Conservation (phyloP, 108 stramenopile genomes). For the Cyclostephanos tholiformis region DNA sequence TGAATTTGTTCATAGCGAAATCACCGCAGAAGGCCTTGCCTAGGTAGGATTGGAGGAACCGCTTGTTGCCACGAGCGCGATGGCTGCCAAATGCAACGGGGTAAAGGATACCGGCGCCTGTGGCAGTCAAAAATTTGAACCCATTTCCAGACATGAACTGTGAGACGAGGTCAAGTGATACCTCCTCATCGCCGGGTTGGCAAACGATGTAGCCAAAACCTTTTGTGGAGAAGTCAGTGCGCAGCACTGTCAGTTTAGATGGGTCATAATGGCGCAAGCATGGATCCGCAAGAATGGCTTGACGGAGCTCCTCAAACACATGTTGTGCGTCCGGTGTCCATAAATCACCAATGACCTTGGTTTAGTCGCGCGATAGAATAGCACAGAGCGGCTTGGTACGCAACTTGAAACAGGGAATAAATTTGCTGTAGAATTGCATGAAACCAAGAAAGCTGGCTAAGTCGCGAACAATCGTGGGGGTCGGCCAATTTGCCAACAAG, state of each 20-base stretch:
- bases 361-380: background rate
- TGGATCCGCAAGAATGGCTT: slow-evolving; percentile 13
- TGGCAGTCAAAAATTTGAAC: background rate
- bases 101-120: too few relatives aligned
- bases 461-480: slow-evolving; percentile 1
- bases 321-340: background rate
- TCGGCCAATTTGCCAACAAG: slow-evolving; percentile 3
- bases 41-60: background rate
- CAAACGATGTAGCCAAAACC: slow-evolving; percentile 4
- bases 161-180: background rate
- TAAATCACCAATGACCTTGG: background rate
- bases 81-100: slow-evolving; percentile 14
- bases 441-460: slow-evolving; percentile 7
- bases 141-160: slow-evolving; percentile 6
- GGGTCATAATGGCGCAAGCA: slow-evolving; percentile 4
- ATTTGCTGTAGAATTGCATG: too few relatives aligned
- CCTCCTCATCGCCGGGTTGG: slow-evolving; percentile 4
- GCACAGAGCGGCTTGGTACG: background rate
- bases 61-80: background rate
- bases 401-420: too few relatives aligned
- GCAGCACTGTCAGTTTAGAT: background rate
- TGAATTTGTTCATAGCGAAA: too few relatives aligned
- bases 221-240: background rate
- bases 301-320: background rate
- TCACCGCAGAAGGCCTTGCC: too few relatives aligned